Conservation (phyloP, 2,329 filamentous ascomycete genomes). For the Clonostachys solani region DNA sequence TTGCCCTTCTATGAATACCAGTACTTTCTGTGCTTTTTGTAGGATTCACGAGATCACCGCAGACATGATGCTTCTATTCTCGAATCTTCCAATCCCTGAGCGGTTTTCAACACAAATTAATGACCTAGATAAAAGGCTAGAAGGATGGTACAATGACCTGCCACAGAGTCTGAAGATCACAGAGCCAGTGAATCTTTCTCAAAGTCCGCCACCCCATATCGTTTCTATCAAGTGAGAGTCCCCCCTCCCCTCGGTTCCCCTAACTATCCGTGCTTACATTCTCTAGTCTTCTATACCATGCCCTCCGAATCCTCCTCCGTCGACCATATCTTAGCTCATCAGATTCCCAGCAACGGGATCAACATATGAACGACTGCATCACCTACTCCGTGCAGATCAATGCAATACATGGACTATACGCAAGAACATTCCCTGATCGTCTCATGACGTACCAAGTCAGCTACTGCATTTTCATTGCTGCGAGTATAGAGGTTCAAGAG, state of each 20-base stretch:
- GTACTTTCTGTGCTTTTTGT: conserved; percentile 8
- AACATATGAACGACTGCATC: neutral
- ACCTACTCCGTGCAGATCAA: conserved; percentile 56
- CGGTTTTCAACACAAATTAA: conserved; percentile 3
- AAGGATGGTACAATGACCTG: conserved; percentile 4
- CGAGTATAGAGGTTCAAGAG: conserved; percentile 6
- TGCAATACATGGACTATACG: conserved; percentile 51
- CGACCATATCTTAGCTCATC: conserved; percentile 2
- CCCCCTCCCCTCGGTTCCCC: neutral
- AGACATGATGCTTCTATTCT: conserved; percentile 10
- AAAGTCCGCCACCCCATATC: conserved; percentile 7
- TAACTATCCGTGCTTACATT: neutral
- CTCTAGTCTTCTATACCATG: conserved; percentile 6
- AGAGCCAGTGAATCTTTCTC: neutral
- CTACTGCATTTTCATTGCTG: conserved; percentile 12
- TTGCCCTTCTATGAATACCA: conserved; percentile 1
- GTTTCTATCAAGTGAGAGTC: conserved; percentile 7
- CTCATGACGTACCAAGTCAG: conserved; percentile 14
- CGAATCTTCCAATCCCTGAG: neutral
- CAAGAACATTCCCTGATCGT: conserved; percentile 9
- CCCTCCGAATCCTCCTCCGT: conserved; percentile 7
- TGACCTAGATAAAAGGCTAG: conserved; percentile 2
- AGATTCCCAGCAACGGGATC: neutral
- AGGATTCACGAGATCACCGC: conserved; percentile 9
- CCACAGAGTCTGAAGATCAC: conserved; percentile 3